Conservation (phyloP, 2,329 filamentous ascomycete species). For the Chaetomium olivaceum region DNA sequence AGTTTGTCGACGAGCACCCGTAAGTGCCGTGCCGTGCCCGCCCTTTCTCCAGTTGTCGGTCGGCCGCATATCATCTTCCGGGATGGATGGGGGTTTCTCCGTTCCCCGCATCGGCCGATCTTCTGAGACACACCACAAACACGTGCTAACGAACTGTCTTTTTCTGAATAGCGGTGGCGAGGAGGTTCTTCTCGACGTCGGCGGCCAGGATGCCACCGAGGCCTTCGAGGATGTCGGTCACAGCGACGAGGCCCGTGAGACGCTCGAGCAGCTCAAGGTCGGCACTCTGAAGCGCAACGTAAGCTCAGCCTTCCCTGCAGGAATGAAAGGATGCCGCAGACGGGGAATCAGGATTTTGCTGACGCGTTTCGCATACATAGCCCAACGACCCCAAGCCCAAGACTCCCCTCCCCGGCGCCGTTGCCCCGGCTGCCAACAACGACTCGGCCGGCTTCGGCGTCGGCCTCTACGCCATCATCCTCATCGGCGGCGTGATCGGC, state of each 20-base stretch:
- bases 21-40: constrained; percentile 46
- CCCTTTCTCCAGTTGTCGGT: constrained; percentile 11
- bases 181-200: constrained; percentile 95
- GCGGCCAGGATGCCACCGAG: constrained; percentile 92
- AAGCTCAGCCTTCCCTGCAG: constrained; percentile 38
- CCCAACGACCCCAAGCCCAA: constrained; percentile 77
- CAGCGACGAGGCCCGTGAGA: constrained; percentile 96
- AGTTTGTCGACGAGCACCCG: constrained; percentile 97
- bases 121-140: neutral
- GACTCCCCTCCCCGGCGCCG: constrained; percentile 50
- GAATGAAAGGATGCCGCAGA: neutral
- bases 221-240: constrained; percentile 99
- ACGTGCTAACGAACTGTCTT: constrained; percentile 33
- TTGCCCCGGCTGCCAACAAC: constrained; percentile 52
- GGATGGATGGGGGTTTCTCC: constrained; percentile 1
- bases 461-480: constrained; percentile 76
- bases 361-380: constrained; percentile 43
- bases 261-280: constrained; percentile 74
- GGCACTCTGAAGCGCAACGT: constrained; percentile 81
- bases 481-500: constrained; percentile 73
- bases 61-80: constrained; percentile 17
- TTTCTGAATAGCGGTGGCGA: constrained; percentile 76
- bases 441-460: constrained; percentile 64
- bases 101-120: constrained; percentile 24
- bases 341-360: constrained; percentile 8